Evolutionary conservation across 2,329 filamentous ascomycete species (phyloP), one percentile per base, ranked within the genome.

Genomic region (Penicillium sp.): DNA sequence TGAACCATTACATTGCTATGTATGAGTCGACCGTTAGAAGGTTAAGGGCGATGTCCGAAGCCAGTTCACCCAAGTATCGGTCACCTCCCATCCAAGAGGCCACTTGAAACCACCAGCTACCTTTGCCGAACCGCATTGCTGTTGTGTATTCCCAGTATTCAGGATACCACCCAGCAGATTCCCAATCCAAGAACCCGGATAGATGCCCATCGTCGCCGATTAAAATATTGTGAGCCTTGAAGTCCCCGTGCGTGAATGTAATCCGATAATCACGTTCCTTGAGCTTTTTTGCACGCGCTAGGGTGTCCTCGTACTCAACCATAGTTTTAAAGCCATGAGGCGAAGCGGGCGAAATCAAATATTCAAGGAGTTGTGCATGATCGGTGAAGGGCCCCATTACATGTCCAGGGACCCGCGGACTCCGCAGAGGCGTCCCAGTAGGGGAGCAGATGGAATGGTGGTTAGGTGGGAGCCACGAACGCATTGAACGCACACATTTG

Each of bases 401-500:
- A 47, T 71, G 65, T 40, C 38, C 35, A 34, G 66, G 67, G 41
- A 72, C 62, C 9, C 66, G 56, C 7, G 61, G 43, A 38, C 62
- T 69, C 36, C 55, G 56, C 28, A 71, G 41, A 3, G 48, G 25
- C 0, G 62, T 68, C 5, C 64, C 64, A 44, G 66, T 52, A 5
- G 55, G 53, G 2, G 67, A 71, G 50, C 57, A 66, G 24, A 71
- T 64, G 1, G 42, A 44, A 3, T 59, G 36, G n/a, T 45, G 47
- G 38, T 52, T 35, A 27, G 62, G 64, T n/a, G 62, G 52, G 37
- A 27, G 43, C 67, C 68, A 73, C 32, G 44, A 42, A 37, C 69
- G 65, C 63, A 72, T 73, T 1, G 61, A 51, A 29, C 54, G 32
- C 9, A 72, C 33, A 27, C 64, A 71, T 33, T 37, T 46, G 41